phyloP scores from a whole-genome alignment of 371 early-diverging fungal genomes.

The Rhizomucor miehei region DNA sequence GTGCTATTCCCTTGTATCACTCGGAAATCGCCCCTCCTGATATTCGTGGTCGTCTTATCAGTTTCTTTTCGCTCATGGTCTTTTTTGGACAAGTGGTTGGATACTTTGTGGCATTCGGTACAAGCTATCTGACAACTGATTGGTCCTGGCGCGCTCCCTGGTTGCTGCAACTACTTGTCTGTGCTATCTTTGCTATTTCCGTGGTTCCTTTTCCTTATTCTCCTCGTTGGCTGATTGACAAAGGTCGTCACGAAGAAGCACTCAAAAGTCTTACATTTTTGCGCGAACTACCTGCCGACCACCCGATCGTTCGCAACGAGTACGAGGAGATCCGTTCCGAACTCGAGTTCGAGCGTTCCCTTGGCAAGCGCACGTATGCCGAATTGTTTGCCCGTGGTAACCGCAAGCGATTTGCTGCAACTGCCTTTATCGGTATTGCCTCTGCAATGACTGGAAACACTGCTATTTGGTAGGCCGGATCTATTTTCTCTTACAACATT shows the following conservation, averaged over 20 bases:
- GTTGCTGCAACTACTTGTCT: constrained; percentile 27
- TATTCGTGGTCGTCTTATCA: constrained; percentile 49
- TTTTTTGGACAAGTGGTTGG: constrained; percentile 42
- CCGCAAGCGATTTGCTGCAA: constrained; percentile 35
- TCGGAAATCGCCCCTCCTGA: constrained; percentile 76
- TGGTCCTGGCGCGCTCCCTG: constrained; percentile 46
- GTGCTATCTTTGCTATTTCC: constrained; percentile 15
- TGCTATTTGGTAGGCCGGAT: constrained; percentile 32
- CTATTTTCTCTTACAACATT: no score
- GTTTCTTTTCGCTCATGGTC: constrained; percentile 35
- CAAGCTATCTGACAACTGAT: constrained; percentile 28
- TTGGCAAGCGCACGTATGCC: constrained; percentile 36
- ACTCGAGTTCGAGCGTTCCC: constrained; percentile 35
- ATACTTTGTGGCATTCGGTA: constrained; percentile 49
- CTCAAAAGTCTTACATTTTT: constrained; percentile 35
- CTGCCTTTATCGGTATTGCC: constrained; percentile 50
- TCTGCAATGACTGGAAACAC: constrained; percentile 67
- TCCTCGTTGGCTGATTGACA: constrained; percentile 58
- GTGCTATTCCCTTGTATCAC: constrained; percentile 27
- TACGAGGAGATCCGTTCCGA: constrained; percentile 33
- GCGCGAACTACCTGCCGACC: constrained; percentile 33
- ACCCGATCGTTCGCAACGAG: constrained; percentile 38
- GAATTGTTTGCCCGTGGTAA: constrained; percentile 40
- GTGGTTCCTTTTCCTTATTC: constrained; percentile 40
- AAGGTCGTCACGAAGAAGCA: constrained; percentile 49